phyloP scores from a whole-genome alignment of 805 yeast species.

The Candida khao-thaluensis region DNA sequence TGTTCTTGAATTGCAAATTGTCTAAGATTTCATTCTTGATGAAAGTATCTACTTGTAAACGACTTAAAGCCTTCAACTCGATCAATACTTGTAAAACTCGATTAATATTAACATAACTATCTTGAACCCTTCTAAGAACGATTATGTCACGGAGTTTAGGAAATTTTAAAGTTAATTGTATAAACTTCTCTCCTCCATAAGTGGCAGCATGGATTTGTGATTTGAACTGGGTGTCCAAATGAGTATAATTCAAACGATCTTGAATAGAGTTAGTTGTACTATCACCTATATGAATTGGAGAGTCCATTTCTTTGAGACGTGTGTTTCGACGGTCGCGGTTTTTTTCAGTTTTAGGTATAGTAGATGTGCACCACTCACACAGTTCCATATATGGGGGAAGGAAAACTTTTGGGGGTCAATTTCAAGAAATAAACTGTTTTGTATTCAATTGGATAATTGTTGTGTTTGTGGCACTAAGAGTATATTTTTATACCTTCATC shows the following conservation, averaged over 20 bases:
- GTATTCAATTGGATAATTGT: too few species aligned
- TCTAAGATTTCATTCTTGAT: conserved; percentile 33
- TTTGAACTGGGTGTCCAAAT: conserved; percentile 23
- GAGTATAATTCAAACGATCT: conserved; percentile 35
- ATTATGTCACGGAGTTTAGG: conserved; percentile 10
- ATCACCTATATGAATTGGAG: conserved; percentile 43
- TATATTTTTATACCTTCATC: background rate
- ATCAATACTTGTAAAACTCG: conserved; percentile 37
- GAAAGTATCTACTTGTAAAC: conserved; percentile 28
- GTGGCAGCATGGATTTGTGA: conserved; percentile 25
- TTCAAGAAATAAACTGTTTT: too few species aligned
- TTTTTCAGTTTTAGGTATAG: conserved; percentile 1
- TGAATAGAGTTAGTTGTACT: conserved; percentile 40
- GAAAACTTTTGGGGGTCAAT: too few species aligned
- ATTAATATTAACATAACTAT: conserved; percentile 38
- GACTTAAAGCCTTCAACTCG: conserved; percentile 26
- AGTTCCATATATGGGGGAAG: too few species aligned
- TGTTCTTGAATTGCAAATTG: conserved; percentile 27
- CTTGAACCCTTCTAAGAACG: conserved; percentile 42
- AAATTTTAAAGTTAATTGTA: conserved; percentile 25
- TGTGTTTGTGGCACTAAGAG: background rate
- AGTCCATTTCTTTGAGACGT: conserved; percentile 30
- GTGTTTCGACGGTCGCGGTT: conserved; percentile 9
- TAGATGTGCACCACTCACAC: too few species aligned
- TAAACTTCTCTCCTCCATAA: conserved; percentile 37